These are phyloP conservation scores for Haematococcus lacustris DNA, from an alignment of 139 green algal genomes.

Conservation along the genomic window DNA sequence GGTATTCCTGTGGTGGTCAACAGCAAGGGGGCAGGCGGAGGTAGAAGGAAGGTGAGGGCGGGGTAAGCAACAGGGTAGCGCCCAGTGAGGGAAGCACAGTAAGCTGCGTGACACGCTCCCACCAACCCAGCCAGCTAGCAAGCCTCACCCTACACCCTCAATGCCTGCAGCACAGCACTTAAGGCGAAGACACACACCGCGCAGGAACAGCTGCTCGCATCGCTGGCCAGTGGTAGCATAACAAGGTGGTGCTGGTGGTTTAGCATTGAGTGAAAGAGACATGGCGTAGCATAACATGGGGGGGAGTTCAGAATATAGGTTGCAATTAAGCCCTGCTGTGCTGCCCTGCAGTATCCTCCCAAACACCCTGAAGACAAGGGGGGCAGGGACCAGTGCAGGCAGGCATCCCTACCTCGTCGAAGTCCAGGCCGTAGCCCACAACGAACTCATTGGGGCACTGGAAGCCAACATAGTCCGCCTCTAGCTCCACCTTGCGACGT, in stretches of 20 bases:
- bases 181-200: too few species aligned
- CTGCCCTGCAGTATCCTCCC: too few species aligned
- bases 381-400: background rate
- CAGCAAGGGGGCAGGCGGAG: background rate
- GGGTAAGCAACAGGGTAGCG: background rate
- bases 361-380: background rate
- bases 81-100: background rate
- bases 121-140: background rate
- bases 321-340: background rate
- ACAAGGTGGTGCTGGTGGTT: background rate
- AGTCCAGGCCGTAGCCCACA: slow-evolving; percentile 93
- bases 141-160: background rate
- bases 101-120: background rate
- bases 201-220: too few species aligned
- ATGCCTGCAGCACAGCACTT: too few species aligned
- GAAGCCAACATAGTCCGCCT: background rate
- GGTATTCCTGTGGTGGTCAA: background rate
- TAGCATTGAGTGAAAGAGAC: background rate
- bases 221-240: too few species aligned
- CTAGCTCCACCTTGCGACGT: slow-evolving; percentile 36
- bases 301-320: background rate
- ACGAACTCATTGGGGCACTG: slow-evolving; percentile 84
- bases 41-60: background rate
- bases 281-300: background rate
- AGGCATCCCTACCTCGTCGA: slow-evolving; percentile 41